These are phyloP conservation scores for Starmerella etchellsii DNA, from an alignment of 805 yeast genomes.

Conservation along the genomic window DNA sequence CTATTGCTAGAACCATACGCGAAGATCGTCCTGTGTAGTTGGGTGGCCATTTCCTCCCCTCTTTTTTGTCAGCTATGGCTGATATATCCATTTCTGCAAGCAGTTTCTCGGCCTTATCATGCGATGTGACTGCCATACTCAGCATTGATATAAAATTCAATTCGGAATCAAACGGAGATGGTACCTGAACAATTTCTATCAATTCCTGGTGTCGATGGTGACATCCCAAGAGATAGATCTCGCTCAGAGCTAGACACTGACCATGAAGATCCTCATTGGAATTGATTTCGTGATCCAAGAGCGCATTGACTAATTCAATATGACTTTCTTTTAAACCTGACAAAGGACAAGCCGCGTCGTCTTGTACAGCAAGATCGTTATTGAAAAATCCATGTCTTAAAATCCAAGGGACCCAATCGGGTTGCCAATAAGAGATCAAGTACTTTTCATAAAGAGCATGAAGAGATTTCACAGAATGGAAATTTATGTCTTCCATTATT, in stretches of 20 bases:
- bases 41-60: too few relatives aligned
- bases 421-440: conserved; percentile 22
- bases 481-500: conserved; percentile 50
- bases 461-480: conserved; percentile 35
- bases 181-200: neutral
- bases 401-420: neutral
- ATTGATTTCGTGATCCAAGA: neutral
- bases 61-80: neutral
- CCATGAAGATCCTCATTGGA: conserved; percentile 9
- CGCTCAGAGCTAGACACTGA: conserved; percentile 9
- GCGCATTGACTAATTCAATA: neutral
- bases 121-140: neutral
- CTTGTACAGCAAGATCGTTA: conserved; percentile 35
- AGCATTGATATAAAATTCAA: conserved; percentile 5
- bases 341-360: too few relatives aligned
- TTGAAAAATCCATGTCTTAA: conserved; percentile 22
- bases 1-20: too few relatives aligned
- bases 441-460: conserved; percentile 31
- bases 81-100: neutral
- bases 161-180: conserved; percentile 7
- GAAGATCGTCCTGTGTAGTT: too few relatives aligned
- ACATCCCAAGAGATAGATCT: neutral
- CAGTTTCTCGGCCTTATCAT: neutral
- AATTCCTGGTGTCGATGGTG: neutral
- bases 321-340: neutral